phyloP scores from a whole-genome alignment of 2,329 filamentous ascomycete species.

The Exophiala oligosperma region DNA sequence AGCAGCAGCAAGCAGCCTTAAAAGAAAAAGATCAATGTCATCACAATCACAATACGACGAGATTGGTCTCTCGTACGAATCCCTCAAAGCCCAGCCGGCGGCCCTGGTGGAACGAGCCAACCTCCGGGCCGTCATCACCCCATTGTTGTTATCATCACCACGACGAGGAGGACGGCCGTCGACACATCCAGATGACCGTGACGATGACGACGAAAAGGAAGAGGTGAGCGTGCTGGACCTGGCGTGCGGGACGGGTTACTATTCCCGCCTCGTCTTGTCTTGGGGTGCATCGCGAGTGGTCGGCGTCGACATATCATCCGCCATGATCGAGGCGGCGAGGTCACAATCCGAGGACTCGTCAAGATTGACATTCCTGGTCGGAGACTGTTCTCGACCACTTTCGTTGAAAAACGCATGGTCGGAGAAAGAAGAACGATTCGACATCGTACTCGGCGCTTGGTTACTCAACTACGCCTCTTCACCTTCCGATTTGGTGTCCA shows the following conservation, averaged over 20 bases:
- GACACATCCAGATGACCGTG: too few relatives aligned
- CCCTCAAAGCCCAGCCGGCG: constrained; percentile 12
- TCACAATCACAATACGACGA: constrained; percentile 20
- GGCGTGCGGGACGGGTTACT: constrained; percentile 41
- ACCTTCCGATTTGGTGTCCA: constrained; percentile 32
- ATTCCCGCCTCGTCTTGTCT: constrained; percentile 34
- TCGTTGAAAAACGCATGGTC: constrained; percentile 1
- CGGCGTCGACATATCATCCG: constrained; percentile 38
- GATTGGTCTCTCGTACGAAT: constrained; percentile 16
- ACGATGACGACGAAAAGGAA: neutral
- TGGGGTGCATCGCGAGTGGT: constrained; percentile 39
- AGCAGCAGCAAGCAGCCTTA: too few relatives aligned
- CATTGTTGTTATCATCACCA: too few relatives aligned
- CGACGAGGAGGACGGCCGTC: too few relatives aligned
- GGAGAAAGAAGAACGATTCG: constrained; percentile 29
- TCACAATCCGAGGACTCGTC: neutral
- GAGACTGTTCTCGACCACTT: constrained; percentile 33
- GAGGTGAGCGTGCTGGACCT: constrained; percentile 36
- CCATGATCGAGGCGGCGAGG: constrained; percentile 36
- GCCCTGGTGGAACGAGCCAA: constrained; percentile 13
- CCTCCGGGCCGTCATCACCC: neutral
- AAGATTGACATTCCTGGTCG: constrained; percentile 10
- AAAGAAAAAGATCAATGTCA: neutral
- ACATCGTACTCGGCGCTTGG: constrained; percentile 40
- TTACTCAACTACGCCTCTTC: constrained; percentile 40